Percentiles rank a stretch among this genome's conserved stretches.
These are phyloP conservation scores for Alternaria postmessia DNA, from an alignment of 2,329 filamentous ascomycete species.

Conservation along the genomic window DNA sequence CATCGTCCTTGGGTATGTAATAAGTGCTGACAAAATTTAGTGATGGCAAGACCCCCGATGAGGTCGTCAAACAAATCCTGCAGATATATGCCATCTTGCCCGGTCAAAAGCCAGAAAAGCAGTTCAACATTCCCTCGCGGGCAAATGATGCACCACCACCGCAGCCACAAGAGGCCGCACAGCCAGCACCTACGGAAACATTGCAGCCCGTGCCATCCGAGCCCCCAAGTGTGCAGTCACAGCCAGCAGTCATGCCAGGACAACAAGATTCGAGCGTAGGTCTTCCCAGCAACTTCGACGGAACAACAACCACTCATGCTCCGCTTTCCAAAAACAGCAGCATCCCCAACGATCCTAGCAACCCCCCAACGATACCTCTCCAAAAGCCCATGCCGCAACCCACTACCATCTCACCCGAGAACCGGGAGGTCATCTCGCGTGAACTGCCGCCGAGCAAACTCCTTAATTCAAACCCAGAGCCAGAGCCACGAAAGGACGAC, in stretches of 20 bases:
- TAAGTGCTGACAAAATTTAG: conserved; percentile 24
- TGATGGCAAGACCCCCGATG: conserved; percentile 70
- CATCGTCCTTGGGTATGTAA: neutral
- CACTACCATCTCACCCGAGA: conserved; percentile 13
- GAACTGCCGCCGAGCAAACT: conserved; percentile 40
- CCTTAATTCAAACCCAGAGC: conserved; percentile 33
- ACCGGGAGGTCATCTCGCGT: conserved; percentile 19
- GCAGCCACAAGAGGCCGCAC: conserved; percentile 15
- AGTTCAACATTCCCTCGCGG: conserved; percentile 66
- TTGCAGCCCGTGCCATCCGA: conserved; percentile 13
- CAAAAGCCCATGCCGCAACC: conserved; percentile 16
- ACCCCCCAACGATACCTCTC: conserved; percentile 12
- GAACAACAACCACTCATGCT: conserved; percentile 51
- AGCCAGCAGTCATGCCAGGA: conserved; percentile 12
- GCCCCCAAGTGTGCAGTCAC: conserved; percentile 8
- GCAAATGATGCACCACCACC: conserved; percentile 33
- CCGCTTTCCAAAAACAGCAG: conserved; percentile 16
- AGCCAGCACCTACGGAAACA: conserved; percentile 8
- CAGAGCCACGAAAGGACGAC: conserved; percentile 25
- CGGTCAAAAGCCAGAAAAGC: conserved; percentile 69
- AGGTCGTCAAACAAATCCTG: conserved; percentile 82
- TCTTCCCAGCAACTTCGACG: conserved; percentile 65
- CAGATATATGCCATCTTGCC: conserved; percentile 84
- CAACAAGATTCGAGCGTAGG: conserved; percentile 48
- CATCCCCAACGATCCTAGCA: conserved; percentile 10